These are phyloP conservation scores for Ophiostoma populinum DNA, from an alignment of 2,329 filamentous ascomycete genomes.

Conservation along the genomic window DNA sequence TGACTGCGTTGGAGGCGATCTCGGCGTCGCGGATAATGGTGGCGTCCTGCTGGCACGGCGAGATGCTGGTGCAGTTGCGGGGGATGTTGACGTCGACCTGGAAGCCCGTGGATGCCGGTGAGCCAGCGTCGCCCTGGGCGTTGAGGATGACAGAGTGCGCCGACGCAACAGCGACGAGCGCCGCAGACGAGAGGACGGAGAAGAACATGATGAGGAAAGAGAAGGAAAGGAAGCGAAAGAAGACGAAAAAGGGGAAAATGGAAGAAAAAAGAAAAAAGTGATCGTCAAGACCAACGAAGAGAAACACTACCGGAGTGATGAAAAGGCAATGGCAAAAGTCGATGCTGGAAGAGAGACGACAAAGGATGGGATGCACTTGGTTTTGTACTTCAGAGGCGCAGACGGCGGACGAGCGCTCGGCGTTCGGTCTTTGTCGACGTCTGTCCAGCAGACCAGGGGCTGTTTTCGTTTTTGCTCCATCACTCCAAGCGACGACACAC, in stretches of 20 bases:
- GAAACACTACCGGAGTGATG: constrained; percentile 2
- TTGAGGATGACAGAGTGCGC: constrained; percentile 11
- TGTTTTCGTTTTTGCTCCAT: no score
- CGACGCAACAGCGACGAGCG: constrained; percentile 8
- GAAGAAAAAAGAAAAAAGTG: background rate
- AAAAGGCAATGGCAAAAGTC: no score
- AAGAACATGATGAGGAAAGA: constrained; percentile 1
- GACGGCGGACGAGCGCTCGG: no score
- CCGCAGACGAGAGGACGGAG: constrained; percentile 3
- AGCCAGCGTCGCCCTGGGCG: constrained; percentile 9
- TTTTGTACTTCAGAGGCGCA: no score
- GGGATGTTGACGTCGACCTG: constrained; percentile 32
- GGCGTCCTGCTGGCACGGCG: constrained; percentile 29
- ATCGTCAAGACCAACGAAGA: constrained; percentile 3
- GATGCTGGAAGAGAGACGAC: background rate
- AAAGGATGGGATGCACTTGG: no score
- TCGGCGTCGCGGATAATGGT: constrained; percentile 43
- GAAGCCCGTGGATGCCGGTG: constrained; percentile 10
- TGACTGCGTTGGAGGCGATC: constrained; percentile 32
- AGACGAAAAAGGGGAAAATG: background rate
- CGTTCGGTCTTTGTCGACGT: no score
- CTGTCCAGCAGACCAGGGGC: no score
- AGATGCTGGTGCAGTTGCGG: constrained; percentile 11
- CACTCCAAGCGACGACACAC: no score
- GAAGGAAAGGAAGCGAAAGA: background rate